Base-by-base conservation (phyloP, 148 eudicot genomes). In the Cornus suecica region DNA sequence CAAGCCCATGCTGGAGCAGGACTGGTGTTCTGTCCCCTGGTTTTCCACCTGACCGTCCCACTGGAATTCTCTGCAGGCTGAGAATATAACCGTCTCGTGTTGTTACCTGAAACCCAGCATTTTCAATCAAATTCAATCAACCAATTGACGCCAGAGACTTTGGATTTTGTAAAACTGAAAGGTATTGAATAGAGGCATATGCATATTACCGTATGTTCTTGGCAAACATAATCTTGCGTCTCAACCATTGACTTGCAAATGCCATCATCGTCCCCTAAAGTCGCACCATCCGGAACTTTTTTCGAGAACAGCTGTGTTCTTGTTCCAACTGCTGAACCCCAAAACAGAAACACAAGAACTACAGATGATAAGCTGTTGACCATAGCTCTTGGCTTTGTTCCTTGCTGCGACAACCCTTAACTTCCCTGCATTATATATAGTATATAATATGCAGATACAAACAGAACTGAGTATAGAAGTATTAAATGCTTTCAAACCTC, bases 51-150 rank as follows among this genome's bases (percentile, higher is more conserved):
- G 80, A 72, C 34, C 78, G 70, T 22, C 91, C 87, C 45, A 16
- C 31, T 2, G 90, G 94, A 71, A 90, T 90, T 48, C 86, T 83
- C 66, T 88, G 91, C 77, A 91, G 60, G 71, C 89, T 87, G 61
- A 91, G 87, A 74, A 91, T 83, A 70, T 91, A 91, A 24, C 95
- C 95, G 79, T 91, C 95, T 56, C 79, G 42, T 15, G 95, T 91
- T 62, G 83, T 81, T 73, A 91, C 89, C 94, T 90, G 66, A 75
- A 84, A 77, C 31, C n/a, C 37, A 37, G 29, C 68, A 32, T 10
- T 68, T 68, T 34, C 29, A 24, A 67, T 75, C 14, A 28, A 13
- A 54, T 62, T 23, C 22, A 27, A 65, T 24, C 25, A 42, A 58
- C 10, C 24, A 23, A 18, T 7, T 18, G 25, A 29, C 20, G 10